These are phyloP conservation scores for Nectriaceae sp. DNA, from an alignment of 2,329 filamentous ascomycete species.

Conservation along the genomic window DNA sequence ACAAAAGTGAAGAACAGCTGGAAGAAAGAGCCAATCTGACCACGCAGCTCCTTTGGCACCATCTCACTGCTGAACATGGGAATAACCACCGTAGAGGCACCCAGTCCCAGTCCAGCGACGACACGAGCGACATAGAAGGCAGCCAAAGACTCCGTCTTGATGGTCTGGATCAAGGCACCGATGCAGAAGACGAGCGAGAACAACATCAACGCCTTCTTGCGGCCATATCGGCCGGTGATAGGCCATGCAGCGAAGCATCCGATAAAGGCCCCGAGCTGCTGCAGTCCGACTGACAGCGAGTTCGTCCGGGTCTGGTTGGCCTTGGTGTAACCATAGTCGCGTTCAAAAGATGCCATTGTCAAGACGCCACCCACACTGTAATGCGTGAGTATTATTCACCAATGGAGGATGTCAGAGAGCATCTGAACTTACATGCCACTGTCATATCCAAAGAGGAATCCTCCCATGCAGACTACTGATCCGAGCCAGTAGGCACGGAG, in stretches of 20 bases:
- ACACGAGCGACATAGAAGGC: constrained; percentile 4
- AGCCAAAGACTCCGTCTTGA: constrained; percentile 2
- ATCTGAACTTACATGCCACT: constrained; percentile 8
- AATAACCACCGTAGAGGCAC: constrained; percentile 3
- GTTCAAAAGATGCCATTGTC: constrained; percentile 11
- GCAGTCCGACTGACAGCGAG: constrained; percentile 4
- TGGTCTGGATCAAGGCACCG: constrained; percentile 1
- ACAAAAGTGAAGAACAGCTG: constrained; percentile 8
- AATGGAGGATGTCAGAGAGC: background rate
- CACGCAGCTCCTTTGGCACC: constrained; percentile 3
- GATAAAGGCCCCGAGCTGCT: constrained; percentile 6
- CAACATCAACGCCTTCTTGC: constrained; percentile 4
- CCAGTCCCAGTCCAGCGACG: constrained; percentile 3
- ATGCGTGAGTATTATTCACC: background rate
- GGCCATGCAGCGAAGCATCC: constrained; percentile 7
- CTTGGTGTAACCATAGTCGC: constrained; percentile 10
- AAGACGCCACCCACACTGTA: constrained; percentile 13
- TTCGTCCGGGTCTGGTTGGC: constrained; percentile 6
- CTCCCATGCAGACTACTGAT: constrained; percentile 5
- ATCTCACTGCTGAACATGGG: constrained; percentile 10
- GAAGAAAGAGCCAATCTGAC: constrained; percentile 7
- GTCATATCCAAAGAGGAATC: constrained; percentile 9
- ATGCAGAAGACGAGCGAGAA: constrained; percentile 6
- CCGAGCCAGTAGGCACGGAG: constrained; percentile 5
- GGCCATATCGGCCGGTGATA: constrained; percentile 3